phyloP scores from a whole-genome alignment of 148 eudicot genomes.

The Vaccinium macrocarpon region DNA sequence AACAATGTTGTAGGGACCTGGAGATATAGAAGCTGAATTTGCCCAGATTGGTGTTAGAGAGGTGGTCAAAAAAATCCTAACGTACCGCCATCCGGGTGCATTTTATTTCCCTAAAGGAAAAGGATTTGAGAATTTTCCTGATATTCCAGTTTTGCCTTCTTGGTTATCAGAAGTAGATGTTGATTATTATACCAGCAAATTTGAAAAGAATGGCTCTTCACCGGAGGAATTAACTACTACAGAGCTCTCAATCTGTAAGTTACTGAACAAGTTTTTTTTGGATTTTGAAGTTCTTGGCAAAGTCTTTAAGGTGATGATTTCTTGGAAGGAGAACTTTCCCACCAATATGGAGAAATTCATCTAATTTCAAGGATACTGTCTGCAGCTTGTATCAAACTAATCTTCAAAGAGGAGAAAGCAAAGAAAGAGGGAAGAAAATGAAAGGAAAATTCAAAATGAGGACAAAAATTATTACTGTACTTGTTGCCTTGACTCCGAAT shows the following conservation, averaged over 20 bases:
- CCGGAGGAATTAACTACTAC: slow-evolving; percentile 41
- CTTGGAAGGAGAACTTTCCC: background rate
- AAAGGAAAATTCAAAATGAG: background rate
- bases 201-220: slow-evolving; percentile 35
- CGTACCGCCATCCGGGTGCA: background rate
- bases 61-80: slow-evolving; percentile 21
- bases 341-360: background rate
- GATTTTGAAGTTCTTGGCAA: background rate
- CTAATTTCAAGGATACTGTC: background rate
- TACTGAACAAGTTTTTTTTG: too few species aligned
- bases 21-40: slow-evolving; percentile 32
- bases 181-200: slow-evolving; percentile 32
- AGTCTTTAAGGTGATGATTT: background rate
- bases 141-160: slow-evolving; percentile 27
- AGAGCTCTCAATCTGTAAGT: slow-evolving; percentile 27
- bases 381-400: background rate
- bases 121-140: background rate
- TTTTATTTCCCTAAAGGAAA: background rate
- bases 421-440: background rate
- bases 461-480: background rate
- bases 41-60: slow-evolving; percentile 22
- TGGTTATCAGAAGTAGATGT: slow-evolving; percentile 39
- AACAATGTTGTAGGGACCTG: slow-evolving; percentile 23
- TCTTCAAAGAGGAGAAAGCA: background rate
- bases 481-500: background rate